phyloP scores from a whole-genome alignment of 352 stramenopile genomes.

The Pilasporangium apinafurcum region DNA sequence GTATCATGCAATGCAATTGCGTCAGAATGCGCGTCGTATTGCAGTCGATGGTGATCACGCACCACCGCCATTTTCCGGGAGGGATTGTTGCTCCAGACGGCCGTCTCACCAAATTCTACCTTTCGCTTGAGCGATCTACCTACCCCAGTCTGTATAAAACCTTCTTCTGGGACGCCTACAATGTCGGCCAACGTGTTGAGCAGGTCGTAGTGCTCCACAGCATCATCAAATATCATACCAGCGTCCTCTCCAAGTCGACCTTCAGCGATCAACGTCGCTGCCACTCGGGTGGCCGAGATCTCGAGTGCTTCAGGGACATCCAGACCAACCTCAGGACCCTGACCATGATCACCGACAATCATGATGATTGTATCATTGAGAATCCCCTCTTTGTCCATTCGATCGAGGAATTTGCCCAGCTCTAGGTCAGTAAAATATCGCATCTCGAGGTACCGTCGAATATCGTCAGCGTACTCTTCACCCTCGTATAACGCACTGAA shows the following conservation, averaged over 20 bases:
- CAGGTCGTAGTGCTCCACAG: constrained; percentile 29
- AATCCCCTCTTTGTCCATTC: constrained; percentile 26
- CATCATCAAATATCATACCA: constrained; percentile 19
- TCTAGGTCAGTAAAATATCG: constrained; percentile 42
- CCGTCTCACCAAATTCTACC: constrained; percentile 17
- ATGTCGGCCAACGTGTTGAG: constrained; percentile 37
- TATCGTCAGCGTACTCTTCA: constrained; percentile 11
- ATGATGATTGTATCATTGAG: constrained; percentile 52
- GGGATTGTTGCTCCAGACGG: constrained; percentile 56
- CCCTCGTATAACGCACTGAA: constrained; percentile 25
- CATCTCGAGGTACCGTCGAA: constrained; percentile 33
- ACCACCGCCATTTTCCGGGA: constrained; percentile 31
- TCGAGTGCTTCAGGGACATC: constrained; percentile 21
- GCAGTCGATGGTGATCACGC: constrained; percentile 22
- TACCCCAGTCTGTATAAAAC: constrained; percentile 29
- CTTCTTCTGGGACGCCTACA: constrained; percentile 18
- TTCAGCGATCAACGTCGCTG: constrained; percentile 24
- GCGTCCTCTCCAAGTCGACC: constrained; percentile 15
- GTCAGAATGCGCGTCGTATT: constrained; percentile 32
- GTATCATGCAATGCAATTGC: constrained; percentile 33
- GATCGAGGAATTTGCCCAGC: constrained; percentile 46
- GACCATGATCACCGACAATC: constrained; percentile 43
- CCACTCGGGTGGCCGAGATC: constrained; percentile 18
- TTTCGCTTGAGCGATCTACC: constrained; percentile 35
- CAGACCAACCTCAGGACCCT: constrained; percentile 28